Evolutionary conservation across 2,329 filamentous ascomycete species (phyloP), one percentile per base, ranked within the genome.

Genomic region (Acrocalymma vagum): DNA sequence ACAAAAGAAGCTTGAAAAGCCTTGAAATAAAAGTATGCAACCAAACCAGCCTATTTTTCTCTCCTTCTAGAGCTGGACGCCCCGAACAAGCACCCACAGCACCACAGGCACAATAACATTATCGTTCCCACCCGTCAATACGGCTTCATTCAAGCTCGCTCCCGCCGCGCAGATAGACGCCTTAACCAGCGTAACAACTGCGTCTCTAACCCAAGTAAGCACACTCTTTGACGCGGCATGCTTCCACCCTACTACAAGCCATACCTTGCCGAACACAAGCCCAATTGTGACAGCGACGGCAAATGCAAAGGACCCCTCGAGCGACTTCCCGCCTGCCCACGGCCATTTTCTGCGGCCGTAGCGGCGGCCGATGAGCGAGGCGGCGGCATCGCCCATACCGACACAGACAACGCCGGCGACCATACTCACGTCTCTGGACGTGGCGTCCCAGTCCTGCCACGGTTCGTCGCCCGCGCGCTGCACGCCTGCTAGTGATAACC

Each of bases 101-200:
- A 95, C 85, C 42, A 99, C 84, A 4, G 94, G 94, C 51, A 97
- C 93, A 51, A 97, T 86, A 13, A 99, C 94, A 76, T 99, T 99
- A 77, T 99, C 94, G 70, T 99, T 99, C 20, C 93, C 94, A 2
- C 94, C 94, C 10, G 94, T 97, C 51, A 99, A 74, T 30, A 96
- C 93, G 17, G 94, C 92, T 74, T 99, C 94, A 36, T 94, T 95
- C 55, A 96, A 78, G 70, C 92, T 96, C 18, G 92, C 90, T 42
- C 91, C 82, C 7, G 35, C 49, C 5, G 88, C 91, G 52, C 91
- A 95, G 31, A 88, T 63, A 4, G 78, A 75, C 9, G 87, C 84
- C 63, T 93, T 94, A 13, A 54, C 56, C 17, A 73, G 38, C 10
- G 73, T 68, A 20, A 65, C 58, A 1, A 57, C 22, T 16, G 45